A percentile compares a stretch with the other conserved stretches of the same genome.
Conservation (phyloP, 805 yeast genomes). For the Yamadazyma endophytica region DNA sequence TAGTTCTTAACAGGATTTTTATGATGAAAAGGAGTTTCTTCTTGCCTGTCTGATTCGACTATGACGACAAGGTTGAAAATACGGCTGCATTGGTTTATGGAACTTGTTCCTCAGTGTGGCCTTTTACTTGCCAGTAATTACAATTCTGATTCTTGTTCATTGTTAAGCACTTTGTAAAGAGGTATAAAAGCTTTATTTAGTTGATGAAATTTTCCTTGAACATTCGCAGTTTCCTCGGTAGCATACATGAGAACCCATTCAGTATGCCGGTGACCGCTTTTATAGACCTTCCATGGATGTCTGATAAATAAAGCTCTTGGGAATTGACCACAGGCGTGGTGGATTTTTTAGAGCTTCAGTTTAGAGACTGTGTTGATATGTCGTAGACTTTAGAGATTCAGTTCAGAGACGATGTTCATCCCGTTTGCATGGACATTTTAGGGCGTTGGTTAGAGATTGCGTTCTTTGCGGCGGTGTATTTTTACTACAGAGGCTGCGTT, state of each 20-base stretch:
- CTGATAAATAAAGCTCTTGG: slow-evolving; percentile 47
- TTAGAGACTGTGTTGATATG: too few relatives aligned
- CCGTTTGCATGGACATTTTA: too few relatives aligned
- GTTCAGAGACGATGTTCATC: too few relatives aligned
- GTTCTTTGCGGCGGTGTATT: too few relatives aligned
- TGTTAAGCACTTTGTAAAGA: slow-evolving; percentile 25
- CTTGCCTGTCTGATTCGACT: slow-evolving; percentile 93
- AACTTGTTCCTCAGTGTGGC: slow-evolving; percentile 37
- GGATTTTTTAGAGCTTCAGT: too few relatives aligned
- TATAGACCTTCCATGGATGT: slow-evolving; percentile 87
- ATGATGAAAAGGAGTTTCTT: slow-evolving; percentile 59
- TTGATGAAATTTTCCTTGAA: slow-evolving; percentile 74
- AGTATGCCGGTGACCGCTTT: slow-evolving; percentile 86
- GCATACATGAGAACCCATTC: slow-evolving; percentile 82
- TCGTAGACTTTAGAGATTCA: too few relatives aligned
- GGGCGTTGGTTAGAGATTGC: too few relatives aligned
- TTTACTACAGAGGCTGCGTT: too few relatives aligned
- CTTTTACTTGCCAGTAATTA: slow-evolving; percentile 88
- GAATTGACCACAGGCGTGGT: too few relatives aligned
- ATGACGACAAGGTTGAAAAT: slow-evolving; percentile 81
- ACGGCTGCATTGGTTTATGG: slow-evolving; percentile 35
- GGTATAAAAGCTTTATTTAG: slow-evolving; percentile 15
- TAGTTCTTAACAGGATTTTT: slow-evolving; percentile 5
- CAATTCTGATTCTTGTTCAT: slow-evolving; percentile 52
- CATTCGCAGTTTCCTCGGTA: slow-evolving; percentile 98